Evolutionary conservation across 108 stramenopile species (phyloP).

Genomic region (Licmophora abbreviata): DNA sequence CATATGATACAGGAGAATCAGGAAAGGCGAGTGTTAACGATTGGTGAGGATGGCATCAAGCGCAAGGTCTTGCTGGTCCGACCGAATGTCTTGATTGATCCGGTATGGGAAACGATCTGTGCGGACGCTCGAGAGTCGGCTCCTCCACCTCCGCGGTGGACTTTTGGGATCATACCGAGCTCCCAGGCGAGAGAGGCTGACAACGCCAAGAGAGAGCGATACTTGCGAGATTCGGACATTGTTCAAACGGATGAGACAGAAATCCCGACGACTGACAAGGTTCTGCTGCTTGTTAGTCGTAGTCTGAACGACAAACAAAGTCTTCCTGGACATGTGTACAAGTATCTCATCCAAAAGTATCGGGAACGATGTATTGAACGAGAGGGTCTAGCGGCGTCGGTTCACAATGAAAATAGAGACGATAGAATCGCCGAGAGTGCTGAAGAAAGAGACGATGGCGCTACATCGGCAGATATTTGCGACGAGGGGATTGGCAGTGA

Average conservation of each 20-base stretch:
- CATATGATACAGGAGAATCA: slow-evolving; percentile 16
- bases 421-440: neutral
- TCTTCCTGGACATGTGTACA: slow-evolving; percentile 75
- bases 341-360: slow-evolving; percentile 48
- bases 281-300: slow-evolving; percentile 62
- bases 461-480: neutral
- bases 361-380: slow-evolving; percentile 20
- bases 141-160: neutral
- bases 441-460: neutral
- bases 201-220: slow-evolving; percentile 39
- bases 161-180: slow-evolving; percentile 13
- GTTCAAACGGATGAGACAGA: slow-evolving; percentile 59
- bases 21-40: slow-evolving; percentile 41
- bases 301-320: slow-evolving; percentile 72
- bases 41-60: slow-evolving; percentile 34
- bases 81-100: slow-evolving; percentile 62
- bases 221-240: slow-evolving; percentile 64
- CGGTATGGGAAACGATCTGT: slow-evolving; percentile 56
- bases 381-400: slow-evolving; percentile 2
- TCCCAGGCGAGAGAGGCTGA: slow-evolving; percentile 12
- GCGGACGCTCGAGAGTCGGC: slow-evolving; percentile 26
- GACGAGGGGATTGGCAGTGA: neutral
- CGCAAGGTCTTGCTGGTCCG: slow-evolving; percentile 57
- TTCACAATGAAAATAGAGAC: slow-evolving; percentile 9
- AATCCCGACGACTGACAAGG: slow-evolving; percentile 67